Evolutionary conservation across 345 rosid genomes (phyloP).

Genomic region (Gynandropsis gynandra): DNA sequence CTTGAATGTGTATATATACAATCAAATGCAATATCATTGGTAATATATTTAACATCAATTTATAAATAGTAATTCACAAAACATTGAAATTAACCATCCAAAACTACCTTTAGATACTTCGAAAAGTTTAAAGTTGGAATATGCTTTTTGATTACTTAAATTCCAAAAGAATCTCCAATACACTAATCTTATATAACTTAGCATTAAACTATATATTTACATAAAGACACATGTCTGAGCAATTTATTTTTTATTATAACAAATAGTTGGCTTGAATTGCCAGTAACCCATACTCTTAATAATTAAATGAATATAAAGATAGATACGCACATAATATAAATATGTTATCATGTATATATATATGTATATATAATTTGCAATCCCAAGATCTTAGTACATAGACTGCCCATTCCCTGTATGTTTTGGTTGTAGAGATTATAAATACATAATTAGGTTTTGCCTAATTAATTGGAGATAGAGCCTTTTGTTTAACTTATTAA

Average conservation of each 20-base stretch:
- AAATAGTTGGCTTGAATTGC: slow-evolving; percentile 26
- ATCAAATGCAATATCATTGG: no score
- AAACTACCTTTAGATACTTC: no score
- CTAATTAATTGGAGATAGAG: no score
- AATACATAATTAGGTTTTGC: slow-evolving; percentile 44
- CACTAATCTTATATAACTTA: not conserved
- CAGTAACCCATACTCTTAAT: slow-evolving; percentile 21
- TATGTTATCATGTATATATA: slow-evolving; percentile 5
- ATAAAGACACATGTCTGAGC: not conserved
- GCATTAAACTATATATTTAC: not conserved
- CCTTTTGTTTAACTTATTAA: no score
- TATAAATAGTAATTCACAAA: no score
- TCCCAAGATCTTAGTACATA: slow-evolving; percentile 32
- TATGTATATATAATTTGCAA: slow-evolving; percentile 18
- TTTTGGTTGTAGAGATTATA: slow-evolving; percentile 43
- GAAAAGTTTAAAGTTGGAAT: no score
- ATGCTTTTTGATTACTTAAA: no score
- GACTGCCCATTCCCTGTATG: slow-evolving; percentile 36
- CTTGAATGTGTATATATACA: no score
- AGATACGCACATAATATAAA: slow-evolving; percentile 15
- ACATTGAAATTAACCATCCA: no score
- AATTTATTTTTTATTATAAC: no score
- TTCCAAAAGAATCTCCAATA: no score
- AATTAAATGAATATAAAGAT: slow-evolving; percentile 15
- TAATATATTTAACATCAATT: no score